Conservation (phyloP, 2,329 filamentous ascomycete genomes). For the Trichophyton simii region DNA sequence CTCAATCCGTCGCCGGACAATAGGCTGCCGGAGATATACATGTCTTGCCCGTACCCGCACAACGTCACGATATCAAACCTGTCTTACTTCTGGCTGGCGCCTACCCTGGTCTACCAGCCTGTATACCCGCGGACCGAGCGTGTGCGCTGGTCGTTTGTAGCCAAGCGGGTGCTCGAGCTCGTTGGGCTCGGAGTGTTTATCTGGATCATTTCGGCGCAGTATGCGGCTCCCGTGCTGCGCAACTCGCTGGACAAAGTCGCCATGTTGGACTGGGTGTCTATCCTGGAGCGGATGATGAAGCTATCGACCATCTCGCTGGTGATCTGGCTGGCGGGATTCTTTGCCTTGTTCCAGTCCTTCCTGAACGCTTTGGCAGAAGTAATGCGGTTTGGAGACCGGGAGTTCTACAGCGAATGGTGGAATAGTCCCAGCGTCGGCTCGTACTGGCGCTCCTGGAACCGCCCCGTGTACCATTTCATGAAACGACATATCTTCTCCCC, state of each 20-base stretch:
- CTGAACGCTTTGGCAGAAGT: slow-evolving; percentile 86
- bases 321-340: slow-evolving; percentile 96
- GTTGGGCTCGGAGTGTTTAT: slow-evolving; percentile 73
- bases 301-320: slow-evolving; percentile 88
- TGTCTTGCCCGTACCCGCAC: slow-evolving; percentile 68
- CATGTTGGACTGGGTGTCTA: slow-evolving; percentile 64
- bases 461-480: slow-evolving; percentile 94
- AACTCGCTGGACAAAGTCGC: slow-evolving; percentile 86
- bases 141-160: slow-evolving; percentile 78
- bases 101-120: slow-evolving; percentile 91
- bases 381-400: slow-evolving; percentile 77
- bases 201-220: slow-evolving; percentile 90
- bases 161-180: slow-evolving; percentile 68
- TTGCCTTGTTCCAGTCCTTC: slow-evolving; percentile 85
- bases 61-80: slow-evolving; percentile 86
- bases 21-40: slow-evolving; percentile 68
- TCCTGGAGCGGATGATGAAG: slow-evolving; percentile 83
- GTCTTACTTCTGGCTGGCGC: slow-evolving; percentile 95
- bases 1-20: slow-evolving; percentile 60
- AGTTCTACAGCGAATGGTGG: slow-evolving; percentile 98
- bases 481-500: slow-evolving; percentile 86
- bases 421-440: slow-evolving; percentile 73
- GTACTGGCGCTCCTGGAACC: slow-evolving; percentile 97
- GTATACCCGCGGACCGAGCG: slow-evolving; percentile 75
- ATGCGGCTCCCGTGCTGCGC: slow-evolving; percentile 74